Conservation (phyloP, 1,284 basidiomycete species). For the Baeospora myosura region DNA sequence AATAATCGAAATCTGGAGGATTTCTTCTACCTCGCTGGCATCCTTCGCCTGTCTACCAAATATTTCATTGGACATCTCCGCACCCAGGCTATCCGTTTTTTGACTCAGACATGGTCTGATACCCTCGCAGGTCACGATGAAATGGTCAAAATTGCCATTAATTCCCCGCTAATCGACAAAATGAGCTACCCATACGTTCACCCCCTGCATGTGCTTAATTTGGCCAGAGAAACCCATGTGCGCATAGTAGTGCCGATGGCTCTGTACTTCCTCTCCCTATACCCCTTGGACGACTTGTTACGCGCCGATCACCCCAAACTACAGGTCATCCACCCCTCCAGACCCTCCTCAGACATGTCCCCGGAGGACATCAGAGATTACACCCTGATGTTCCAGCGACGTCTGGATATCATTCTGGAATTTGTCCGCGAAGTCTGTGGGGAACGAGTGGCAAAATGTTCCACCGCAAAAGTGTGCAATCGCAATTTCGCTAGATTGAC, state of each 20-base stretch:
- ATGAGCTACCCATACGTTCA: slow-evolving; percentile 53
- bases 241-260: slow-evolving; percentile 43
- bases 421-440: slow-evolving; percentile 41
- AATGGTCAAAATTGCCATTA: slow-evolving; percentile 46
- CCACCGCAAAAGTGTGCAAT: slow-evolving; percentile 25
- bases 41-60: slow-evolving; percentile 51
- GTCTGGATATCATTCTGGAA: slow-evolving; percentile 41
- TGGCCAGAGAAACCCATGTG: slow-evolving; percentile 47
- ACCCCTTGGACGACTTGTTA: slow-evolving; percentile 43
- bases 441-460: slow-evolving; percentile 23
- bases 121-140: slow-evolving; percentile 49
- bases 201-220: slow-evolving; percentile 52
- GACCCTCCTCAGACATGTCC: slow-evolving; percentile 38
- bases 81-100: slow-evolving; percentile 37
- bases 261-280: slow-evolving; percentile 53
- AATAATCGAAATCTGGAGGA: slow-evolving; percentile 40
- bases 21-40: slow-evolving; percentile 47
- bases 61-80: slow-evolving; percentile 48
- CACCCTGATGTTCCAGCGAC: slow-evolving; percentile 52
- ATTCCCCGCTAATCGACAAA: slow-evolving; percentile 32
- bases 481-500: slow-evolving; percentile 37
- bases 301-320: slow-evolving; percentile 49
- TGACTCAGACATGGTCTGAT: slow-evolving; percentile 45
- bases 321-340: slow-evolving; percentile 39
- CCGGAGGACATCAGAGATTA: slow-evolving; percentile 39